Conservation (phyloP, 768 basidiomycete genomes). For the Kwoniella dejecticola region DNA sequence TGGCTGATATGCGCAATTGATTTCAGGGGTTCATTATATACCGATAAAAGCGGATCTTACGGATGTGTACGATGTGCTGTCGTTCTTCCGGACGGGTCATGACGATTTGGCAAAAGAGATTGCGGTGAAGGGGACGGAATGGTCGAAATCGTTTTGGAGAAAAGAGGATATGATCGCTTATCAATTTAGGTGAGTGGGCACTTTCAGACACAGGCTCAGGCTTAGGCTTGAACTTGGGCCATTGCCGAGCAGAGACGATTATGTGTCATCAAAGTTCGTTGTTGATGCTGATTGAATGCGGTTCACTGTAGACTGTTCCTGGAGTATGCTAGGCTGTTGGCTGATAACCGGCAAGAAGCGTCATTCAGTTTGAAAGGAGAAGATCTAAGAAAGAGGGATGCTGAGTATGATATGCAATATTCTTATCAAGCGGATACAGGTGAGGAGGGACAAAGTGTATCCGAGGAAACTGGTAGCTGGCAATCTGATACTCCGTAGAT, state of each 20-base stretch:
- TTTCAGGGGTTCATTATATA: slow-evolving; percentile 51
- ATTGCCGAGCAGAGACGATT: too few species aligned
- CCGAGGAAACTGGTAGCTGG: too few species aligned
- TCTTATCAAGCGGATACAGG: too few species aligned
- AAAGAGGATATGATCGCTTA: slow-evolving; percentile 55
- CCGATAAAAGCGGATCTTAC: slow-evolving; percentile 57
- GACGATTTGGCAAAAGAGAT: slow-evolving; percentile 56
- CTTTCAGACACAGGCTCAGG: too few species aligned
- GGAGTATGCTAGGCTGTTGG: slow-evolving; percentile 48
- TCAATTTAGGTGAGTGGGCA: slow-evolving; percentile 41
- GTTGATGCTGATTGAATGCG: too few species aligned
- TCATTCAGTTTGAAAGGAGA: slow-evolving; percentile 14
- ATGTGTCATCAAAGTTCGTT: too few species aligned
- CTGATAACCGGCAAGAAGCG: slow-evolving; percentile 30
- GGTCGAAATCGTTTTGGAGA: slow-evolving; percentile 55
- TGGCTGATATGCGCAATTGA: neutral
- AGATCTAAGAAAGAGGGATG: slow-evolving; percentile 9
- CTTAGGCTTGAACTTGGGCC: too few species aligned
- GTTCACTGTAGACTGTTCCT: slow-evolving; percentile 46
- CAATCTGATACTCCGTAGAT: too few species aligned
- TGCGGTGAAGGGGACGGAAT: slow-evolving; percentile 52
- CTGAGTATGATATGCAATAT: too few species aligned
- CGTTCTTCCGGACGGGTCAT: slow-evolving; percentile 51
- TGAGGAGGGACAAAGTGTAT: too few species aligned
- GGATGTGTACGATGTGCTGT: slow-evolving; percentile 57